A percentile compares a stretch with the other conserved stretches of the same genome.
Evolutionary conservation across 148 eudicot genomes (phyloP).

Genomic region (Gaultheria prostrata): DNA sequence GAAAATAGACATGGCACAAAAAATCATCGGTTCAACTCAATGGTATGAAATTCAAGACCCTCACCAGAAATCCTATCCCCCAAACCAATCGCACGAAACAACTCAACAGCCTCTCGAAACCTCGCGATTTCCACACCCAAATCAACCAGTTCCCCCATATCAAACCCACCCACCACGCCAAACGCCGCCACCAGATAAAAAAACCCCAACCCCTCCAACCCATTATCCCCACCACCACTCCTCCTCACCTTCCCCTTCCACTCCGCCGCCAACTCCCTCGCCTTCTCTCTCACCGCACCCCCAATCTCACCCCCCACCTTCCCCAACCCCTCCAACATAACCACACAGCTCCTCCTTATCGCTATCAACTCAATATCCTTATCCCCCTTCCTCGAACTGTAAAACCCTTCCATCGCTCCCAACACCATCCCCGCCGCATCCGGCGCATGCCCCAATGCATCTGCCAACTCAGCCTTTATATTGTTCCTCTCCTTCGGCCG

Average conservation of each 20-base stretch:
- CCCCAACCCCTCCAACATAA: slow-evolving; percentile 44
- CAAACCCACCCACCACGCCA: slow-evolving; percentile 31
- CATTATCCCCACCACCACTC: not conserved
- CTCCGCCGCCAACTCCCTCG: slow-evolving; percentile 30
- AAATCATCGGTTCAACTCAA: not conserved
- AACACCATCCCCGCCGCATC: slow-evolving; percentile 37
- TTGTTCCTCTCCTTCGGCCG: slow-evolving; percentile 27
- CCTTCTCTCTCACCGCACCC: slow-evolving; percentile 30
- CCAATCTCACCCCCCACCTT: slow-evolving; percentile 21
- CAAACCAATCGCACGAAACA: slow-evolving; percentile 30
- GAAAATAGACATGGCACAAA: not conserved
- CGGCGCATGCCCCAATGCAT: slow-evolving; percentile 31
- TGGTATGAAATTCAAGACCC: not conserved
- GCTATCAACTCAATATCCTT: not conserved
- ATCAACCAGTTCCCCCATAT: slow-evolving; percentile 28
- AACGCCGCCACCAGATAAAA: slow-evolving; percentile 34
- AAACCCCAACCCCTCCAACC: slow-evolving; percentile 31
- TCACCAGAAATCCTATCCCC: slow-evolving; percentile 40
- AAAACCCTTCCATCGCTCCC: slow-evolving; percentile 40
- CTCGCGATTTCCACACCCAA: slow-evolving; percentile 21
- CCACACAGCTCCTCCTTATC: slow-evolving; percentile 26
- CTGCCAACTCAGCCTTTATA: slow-evolving; percentile 27
- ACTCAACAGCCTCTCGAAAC: slow-evolving; percentile 16
- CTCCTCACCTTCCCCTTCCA: slow-evolving; percentile 32
- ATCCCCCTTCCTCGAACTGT: not conserved